Percentiles rank a stretch among this genome's conserved stretches.
Evolutionary conservation across 1,284 basidiomycete genomes (phyloP).

Genomic region (Ganoderma lingzhi): DNA sequence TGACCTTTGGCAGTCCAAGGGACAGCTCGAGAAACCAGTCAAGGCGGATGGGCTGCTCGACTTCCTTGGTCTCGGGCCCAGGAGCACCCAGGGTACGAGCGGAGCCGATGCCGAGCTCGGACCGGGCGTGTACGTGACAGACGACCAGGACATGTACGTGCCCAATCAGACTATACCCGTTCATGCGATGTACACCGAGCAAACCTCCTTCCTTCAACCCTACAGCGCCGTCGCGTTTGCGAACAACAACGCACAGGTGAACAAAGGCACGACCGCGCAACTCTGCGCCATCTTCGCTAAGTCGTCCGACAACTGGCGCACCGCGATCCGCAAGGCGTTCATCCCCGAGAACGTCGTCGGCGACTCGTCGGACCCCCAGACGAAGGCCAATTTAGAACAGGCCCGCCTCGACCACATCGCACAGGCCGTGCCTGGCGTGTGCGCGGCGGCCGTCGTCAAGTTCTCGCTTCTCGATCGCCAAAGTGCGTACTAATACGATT

Average conservation of each 20-base stretch:
- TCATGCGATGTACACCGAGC: neutral
- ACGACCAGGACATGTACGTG: slow-evolving; percentile 10
- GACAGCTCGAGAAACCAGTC: slow-evolving; percentile 1
- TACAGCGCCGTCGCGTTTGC: slow-evolving; percentile 6
- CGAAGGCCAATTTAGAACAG: neutral
- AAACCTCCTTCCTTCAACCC: neutral
- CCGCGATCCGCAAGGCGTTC: slow-evolving; percentile 5
- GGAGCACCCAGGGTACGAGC: neutral
- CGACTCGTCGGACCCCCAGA: neutral
- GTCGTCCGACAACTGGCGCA: slow-evolving; percentile 1
- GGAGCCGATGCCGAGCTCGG: slow-evolving; percentile 5
- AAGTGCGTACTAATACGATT: neutral
- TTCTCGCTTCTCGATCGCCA: slow-evolving; percentile 7
- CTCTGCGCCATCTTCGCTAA: slow-evolving; percentile 12
- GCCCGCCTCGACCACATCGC: slow-evolving; percentile 1
- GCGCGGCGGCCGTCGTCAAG: neutral
- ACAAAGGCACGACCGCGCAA: neutral
- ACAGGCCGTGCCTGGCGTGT: slow-evolving; percentile 1
- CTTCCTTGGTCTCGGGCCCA: neutral
- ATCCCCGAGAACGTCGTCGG: slow-evolving; percentile 9
- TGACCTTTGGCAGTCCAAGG: neutral
- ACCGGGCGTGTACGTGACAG: neutral
- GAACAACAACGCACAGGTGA: neutral
- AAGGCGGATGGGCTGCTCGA: neutral
- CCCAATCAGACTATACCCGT: neutral